Conservation (phyloP, 2,329 filamentous ascomycete genomes). For the Colletotrichum scovillei region DNA sequence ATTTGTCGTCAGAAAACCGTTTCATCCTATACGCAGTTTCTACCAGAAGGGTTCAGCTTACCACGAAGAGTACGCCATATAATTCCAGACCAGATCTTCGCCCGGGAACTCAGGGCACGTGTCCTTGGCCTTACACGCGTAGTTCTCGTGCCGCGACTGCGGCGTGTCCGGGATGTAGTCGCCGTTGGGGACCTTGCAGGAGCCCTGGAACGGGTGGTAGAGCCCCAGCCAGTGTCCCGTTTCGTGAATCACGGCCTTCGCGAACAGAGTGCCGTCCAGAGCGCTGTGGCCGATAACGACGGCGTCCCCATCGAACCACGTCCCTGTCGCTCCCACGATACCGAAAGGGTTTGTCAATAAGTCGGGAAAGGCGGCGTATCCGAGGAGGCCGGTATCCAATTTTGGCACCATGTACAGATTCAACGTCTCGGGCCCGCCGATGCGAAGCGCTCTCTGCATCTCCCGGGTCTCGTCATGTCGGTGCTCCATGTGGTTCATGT, state of each 20-base stretch:
- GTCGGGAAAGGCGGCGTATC: neutral
- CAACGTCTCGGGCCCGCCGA: constrained; percentile 1
- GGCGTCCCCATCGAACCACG: too few relatives aligned
- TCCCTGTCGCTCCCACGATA: too few relatives aligned
- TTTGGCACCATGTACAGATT: constrained; percentile 8
- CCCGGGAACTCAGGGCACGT: neutral
- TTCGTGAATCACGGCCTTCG: constrained; percentile 1
- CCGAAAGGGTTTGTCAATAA: too few relatives aligned
- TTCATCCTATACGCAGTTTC: too few relatives aligned
- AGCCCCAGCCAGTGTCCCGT: constrained; percentile 6
- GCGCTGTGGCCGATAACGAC: too few relatives aligned
- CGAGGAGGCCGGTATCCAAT: neutral
- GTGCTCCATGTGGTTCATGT: neutral
- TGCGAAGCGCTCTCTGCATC: neutral
- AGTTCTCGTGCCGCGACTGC: neutral
- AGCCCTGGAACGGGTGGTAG: neutral
- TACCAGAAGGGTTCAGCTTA: too few relatives aligned
- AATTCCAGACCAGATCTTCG: neutral
- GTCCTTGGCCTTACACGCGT: neutral
- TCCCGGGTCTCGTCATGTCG: neutral
- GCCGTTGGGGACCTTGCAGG: neutral
- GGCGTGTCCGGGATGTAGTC: neutral
- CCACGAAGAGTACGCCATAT: constrained; percentile 6
- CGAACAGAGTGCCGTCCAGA: neutral
- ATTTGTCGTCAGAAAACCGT: neutral